phyloP scores from a whole-genome alignment of 31 red algal species.

The Asparagopsis taxiformis region DNA sequence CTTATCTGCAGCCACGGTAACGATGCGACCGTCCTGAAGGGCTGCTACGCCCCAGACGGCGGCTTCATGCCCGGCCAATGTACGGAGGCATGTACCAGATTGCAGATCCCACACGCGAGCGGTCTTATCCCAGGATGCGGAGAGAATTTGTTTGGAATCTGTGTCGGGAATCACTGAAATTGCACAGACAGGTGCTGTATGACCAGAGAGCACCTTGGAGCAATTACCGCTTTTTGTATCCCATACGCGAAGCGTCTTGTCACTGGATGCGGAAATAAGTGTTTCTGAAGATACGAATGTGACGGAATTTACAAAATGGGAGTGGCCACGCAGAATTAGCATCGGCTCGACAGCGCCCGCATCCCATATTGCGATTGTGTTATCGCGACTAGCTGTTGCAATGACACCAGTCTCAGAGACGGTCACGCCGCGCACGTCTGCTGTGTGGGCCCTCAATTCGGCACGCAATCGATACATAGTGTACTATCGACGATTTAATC shows the following conservation, averaged over 20 bases:
- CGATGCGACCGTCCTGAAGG: constrained; percentile 38
- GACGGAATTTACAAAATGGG: constrained; percentile 64
- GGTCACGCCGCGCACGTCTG: constrained; percentile 79
- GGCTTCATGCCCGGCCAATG: constrained; percentile 58
- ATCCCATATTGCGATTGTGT: constrained; percentile 59
- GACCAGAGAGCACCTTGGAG: constrained; percentile 23
- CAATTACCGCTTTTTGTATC: constrained; percentile 35
- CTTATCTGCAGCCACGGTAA: constrained; percentile 72
- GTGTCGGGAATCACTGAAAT: constrained; percentile 7
- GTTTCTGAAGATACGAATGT: constrained; percentile 18
- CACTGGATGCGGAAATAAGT: constrained; percentile 49
- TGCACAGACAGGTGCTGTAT: constrained; percentile 53
- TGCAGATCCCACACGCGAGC: constrained; percentile 74
- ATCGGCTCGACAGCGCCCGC: constrained; percentile 11
- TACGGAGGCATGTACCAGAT: constrained; percentile 24
- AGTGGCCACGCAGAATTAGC: constrained; percentile 31
- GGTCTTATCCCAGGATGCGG: constrained; percentile 80
- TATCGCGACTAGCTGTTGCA: constrained; percentile 71
- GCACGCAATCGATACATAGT: constrained; percentile 71
- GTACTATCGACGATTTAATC: too few relatives aligned
- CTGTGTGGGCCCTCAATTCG: constrained; percentile 50
- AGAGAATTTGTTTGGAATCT: constrained; percentile 12
- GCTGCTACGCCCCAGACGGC: constrained; percentile 70
- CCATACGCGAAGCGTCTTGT: constrained; percentile 77
- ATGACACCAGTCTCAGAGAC: constrained; percentile 35